These are phyloP conservation scores for Clarireedia sp. DNA, from an alignment of 2,329 filamentous ascomycete species.

Conservation along the genomic window DNA sequence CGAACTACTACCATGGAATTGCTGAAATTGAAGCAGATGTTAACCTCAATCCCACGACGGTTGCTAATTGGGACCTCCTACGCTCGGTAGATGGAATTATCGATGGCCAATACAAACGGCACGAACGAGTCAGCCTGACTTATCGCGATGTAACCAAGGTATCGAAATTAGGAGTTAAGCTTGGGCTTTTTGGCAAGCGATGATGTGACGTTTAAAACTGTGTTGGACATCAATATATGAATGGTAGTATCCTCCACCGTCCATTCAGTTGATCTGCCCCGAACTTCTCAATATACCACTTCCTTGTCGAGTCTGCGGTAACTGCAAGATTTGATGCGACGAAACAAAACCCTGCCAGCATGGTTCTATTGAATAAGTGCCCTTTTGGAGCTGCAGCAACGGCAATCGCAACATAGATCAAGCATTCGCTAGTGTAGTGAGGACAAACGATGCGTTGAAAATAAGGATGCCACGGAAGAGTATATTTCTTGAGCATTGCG, in stretches of 20 bases:
- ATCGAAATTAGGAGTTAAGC: slow-evolving; percentile 61
- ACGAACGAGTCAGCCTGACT: slow-evolving; percentile 63
- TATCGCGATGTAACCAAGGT: slow-evolving; percentile 83
- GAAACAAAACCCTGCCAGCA: slow-evolving; percentile 64
- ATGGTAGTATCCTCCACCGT: slow-evolving; percentile 50
- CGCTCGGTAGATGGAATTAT: slow-evolving; percentile 39
- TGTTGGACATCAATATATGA: not conserved
- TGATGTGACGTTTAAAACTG: not conserved
- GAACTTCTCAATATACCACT: slow-evolving; percentile 74
- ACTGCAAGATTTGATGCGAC: slow-evolving; percentile 72
- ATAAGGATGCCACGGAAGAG: slow-evolving; percentile 63
- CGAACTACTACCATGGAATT: slow-evolving; percentile 67
- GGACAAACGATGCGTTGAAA: slow-evolving; percentile 73
- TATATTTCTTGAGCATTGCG: slow-evolving; percentile 69
- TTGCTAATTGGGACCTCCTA: slow-evolving; percentile 68
- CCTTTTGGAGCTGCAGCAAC: slow-evolving; percentile 64
- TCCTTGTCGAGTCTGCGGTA: slow-evolving; percentile 68
- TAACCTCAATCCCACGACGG: slow-evolving; percentile 49
- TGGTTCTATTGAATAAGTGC: slow-evolving; percentile 59
- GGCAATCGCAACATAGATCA: slow-evolving; percentile 74
- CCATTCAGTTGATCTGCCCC: slow-evolving; percentile 52
- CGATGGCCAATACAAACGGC: slow-evolving; percentile 48
- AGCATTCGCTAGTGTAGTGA: slow-evolving; percentile 84
- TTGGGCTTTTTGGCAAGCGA: slow-evolving; percentile 37
- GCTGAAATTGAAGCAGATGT: slow-evolving; percentile 58